A percentile compares a stretch with the other conserved stretches of the same genome.
These are phyloP conservation scores for Linnemannia schmuckeri DNA, from an alignment of 192 early-diverging fungal genomes.

Conservation along the genomic window DNA sequence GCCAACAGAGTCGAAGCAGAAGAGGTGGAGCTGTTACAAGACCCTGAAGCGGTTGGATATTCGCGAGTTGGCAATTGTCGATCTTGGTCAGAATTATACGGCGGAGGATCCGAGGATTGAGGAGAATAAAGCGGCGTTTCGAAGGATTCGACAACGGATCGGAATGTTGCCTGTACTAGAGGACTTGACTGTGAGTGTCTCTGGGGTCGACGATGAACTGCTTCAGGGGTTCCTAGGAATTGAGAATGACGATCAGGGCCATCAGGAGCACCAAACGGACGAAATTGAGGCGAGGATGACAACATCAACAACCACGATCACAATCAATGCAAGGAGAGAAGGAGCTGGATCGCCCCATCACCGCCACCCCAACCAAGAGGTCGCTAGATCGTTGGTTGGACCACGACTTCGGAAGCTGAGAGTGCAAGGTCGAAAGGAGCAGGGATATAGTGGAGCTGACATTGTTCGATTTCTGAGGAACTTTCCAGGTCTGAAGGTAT, in stretches of 20 bases:
- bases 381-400: too few species aligned
- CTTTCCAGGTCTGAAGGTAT: not conserved
- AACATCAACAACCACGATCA: too few species aligned
- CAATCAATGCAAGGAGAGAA: too few species aligned
- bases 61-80: not conserved
- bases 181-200: not conserved
- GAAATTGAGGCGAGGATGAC: too few species aligned
- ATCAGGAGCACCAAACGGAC: too few species aligned
- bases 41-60: constrained; percentile 3
- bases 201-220: constrained; percentile 6
- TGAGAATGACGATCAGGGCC: not conserved
- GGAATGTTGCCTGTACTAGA: not conserved
- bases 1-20: not conserved
- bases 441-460: not conserved
- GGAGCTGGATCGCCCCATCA: too few species aligned
- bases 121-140: not conserved
- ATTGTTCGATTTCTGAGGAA: not conserved
- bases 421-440: not conserved
- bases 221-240: not conserved
- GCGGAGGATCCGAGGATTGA: not conserved
- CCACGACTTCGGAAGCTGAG: not conserved
- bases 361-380: too few species aligned
- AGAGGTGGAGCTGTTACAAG: constrained; percentile 11
- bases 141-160: not conserved
- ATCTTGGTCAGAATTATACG: not conserved